Evolutionary conservation across 192 early-diverging fungal genomes (phyloP).

Genomic region (Coemansia pectinata): DNA sequence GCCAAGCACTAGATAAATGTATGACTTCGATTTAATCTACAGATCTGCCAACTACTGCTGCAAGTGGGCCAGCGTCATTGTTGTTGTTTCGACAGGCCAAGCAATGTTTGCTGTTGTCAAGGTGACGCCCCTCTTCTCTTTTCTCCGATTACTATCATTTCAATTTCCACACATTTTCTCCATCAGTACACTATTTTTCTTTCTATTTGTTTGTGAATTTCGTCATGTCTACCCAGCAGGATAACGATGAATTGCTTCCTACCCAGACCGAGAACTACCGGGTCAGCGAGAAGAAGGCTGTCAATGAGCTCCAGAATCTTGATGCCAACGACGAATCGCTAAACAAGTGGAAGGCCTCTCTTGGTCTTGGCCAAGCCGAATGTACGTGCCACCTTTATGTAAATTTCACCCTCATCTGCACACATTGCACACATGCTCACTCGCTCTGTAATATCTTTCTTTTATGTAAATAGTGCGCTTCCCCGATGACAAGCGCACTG

Average conservation of each 20-base stretch:
- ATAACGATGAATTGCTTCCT: conserved; percentile 64
- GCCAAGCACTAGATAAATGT: conserved; percentile 42
- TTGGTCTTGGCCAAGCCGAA: conserved; percentile 69
- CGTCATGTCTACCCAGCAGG: conserved; percentile 35
- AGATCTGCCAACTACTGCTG: neutral
- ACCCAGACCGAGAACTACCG: conserved; percentile 85
- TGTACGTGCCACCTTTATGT: conserved; percentile 37
- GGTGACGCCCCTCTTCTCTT: neutral
- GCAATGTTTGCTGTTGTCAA: neutral
- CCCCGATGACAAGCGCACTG: conserved; percentile 63
- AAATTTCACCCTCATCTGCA: neutral
- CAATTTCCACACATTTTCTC: neutral
- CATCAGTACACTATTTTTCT: conserved; percentile 1
- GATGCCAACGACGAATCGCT: conserved; percentile 94
- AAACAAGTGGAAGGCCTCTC: conserved; percentile 93
- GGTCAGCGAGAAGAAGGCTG: conserved; percentile 88
- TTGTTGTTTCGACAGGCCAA: neutral
- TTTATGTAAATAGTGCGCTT: conserved; percentile 40
- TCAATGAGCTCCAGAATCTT: conserved; percentile 79
- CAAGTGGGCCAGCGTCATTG: neutral
- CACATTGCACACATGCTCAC: neutral
- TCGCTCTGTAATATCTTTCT: neutral
- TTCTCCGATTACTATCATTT: neutral
- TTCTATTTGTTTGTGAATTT: conserved; percentile 12
- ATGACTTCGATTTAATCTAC: neutral